Evolutionary conservation across 2,329 filamentous ascomycete genomes (phyloP), one percentile per base, ranked within the genome.

Genomic region (Neonectria coccinea): DNA sequence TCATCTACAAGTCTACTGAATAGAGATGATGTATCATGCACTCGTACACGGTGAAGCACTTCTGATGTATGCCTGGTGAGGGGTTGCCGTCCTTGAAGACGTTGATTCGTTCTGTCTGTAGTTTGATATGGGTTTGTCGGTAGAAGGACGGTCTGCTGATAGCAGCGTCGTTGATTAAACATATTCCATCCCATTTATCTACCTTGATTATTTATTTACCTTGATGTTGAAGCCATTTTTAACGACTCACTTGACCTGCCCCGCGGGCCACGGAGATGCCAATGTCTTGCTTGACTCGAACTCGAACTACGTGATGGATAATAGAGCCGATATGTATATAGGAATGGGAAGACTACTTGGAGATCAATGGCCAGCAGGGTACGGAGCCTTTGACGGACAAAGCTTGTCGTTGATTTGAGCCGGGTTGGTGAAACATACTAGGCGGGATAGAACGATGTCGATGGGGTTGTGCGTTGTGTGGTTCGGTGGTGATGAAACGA

Each of bases 1-100:
- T 69, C 52, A 64, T 65, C 70, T 71, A 67, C 67, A 67, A 67
- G 66, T 70, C 47, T 71, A 69, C 65, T 69, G 70, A 73, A 75
- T 72, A 73, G 71, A 74, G 65, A 74, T 70, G 70, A 74, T 73
- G 52, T 62, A 52, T 56, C 33, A 67, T 64, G 62, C 44, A 48
- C 3, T 54, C n/a, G 18, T 25, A 14, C 36, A 18, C 16, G 14
- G 33, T 51, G 29, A 51, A 3, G 2, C 11, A 18, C 20, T 33
- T 20, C n/a, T 12, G 6, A 51, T n/a, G 25, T 51, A 20, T 51
- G 16, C n/a, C n/a, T 20, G 10, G n/a, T 31, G 6, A 20, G 31
- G 9, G 31, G 18, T 20, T 8, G 8, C 9, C 14, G 5, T 51
- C 10, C 20, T 14, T 6, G 29, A 12, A 14, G 8, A 42, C 5